phyloP scores from a whole-genome alignment of 1,284 basidiomycete genomes.

The Ganoderma resinaceum region DNA sequence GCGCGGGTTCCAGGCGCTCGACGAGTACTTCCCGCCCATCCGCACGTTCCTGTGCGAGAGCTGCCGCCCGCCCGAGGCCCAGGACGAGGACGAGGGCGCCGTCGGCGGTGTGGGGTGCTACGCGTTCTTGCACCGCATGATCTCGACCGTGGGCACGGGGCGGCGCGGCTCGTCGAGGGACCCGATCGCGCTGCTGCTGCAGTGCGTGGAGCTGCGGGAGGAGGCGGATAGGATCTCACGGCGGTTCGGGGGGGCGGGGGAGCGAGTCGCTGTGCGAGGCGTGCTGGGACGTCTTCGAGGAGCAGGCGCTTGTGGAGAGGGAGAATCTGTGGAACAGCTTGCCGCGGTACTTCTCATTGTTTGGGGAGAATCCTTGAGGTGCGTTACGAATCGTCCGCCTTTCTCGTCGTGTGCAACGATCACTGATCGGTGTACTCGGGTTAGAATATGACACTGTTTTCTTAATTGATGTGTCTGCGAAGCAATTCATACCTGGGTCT shows the following conservation, averaged over 20 bases:
- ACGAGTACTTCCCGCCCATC: conserved; percentile 1
- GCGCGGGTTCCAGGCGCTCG: conserved; percentile 15
- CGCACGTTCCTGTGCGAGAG: background rate
- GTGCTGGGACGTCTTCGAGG: background rate
- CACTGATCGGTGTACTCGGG: background rate
- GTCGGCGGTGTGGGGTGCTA: background rate
- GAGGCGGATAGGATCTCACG: background rate
- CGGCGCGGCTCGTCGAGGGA: background rate
- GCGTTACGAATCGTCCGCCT: background rate
- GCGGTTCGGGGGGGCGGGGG: background rate
- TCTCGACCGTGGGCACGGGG: background rate
- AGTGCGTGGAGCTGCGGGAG: background rate
- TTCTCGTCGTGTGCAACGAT: background rate
- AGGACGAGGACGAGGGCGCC: background rate
- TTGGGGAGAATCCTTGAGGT: background rate
- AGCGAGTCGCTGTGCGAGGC: background rate
- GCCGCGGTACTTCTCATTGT: background rate
- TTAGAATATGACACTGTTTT: background rate
- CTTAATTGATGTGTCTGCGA: background rate
- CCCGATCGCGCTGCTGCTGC: background rate
- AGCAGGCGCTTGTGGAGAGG: background rate
- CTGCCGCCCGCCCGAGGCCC: background rate
- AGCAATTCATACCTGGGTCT: too few relatives aligned
- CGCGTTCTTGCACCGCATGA: background rate
- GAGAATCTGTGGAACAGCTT: background rate